Percentiles rank a stretch among this genome's conserved stretches.
phyloP scores from a whole-genome alignment of 2,329 filamentous ascomycete genomes.

The Thelonectria discophora region DNA sequence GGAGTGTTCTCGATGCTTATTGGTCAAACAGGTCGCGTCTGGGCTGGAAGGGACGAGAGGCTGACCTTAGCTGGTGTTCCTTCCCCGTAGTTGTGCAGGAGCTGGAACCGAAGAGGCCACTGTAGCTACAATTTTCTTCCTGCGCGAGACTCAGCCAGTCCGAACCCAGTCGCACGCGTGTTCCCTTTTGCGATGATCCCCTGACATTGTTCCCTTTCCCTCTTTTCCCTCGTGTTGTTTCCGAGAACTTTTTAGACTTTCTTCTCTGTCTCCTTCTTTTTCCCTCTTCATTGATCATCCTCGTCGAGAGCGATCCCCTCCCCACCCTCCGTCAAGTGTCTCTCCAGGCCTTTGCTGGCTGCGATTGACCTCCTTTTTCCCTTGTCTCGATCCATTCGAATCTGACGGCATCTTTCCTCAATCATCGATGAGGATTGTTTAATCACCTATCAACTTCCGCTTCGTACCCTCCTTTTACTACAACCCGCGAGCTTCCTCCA shows the following conservation, averaged over 20 bases:
- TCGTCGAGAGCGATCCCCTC: constrained; percentile 23
- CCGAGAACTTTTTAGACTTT: constrained; percentile 10
- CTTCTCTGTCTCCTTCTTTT: constrained; percentile 27
- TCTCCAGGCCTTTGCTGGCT: constrained; percentile 27
- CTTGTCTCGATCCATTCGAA: constrained; percentile 19
- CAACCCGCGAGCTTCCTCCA: constrained; percentile 13
- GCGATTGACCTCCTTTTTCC: constrained; percentile 28
- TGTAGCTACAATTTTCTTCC: constrained; percentile 50
- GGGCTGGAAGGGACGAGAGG: constrained; percentile 7
- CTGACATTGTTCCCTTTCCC: constrained; percentile 36
- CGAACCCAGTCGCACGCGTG: constrained; percentile 32
- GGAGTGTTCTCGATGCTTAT: constrained; percentile 10
- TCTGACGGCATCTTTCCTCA: constrained; percentile 17
- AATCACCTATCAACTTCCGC: constrained; percentile 27
- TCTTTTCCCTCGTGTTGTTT: constrained; percentile 13
- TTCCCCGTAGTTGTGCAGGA: constrained; percentile 5
- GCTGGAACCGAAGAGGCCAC: constrained; percentile 47
- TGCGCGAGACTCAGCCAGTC: constrained; percentile 6
- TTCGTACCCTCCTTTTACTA: constrained; percentile 30
- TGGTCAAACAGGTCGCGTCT: constrained; percentile 8
- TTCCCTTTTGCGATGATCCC: constrained; percentile 29
- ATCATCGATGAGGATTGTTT: constrained; percentile 38
- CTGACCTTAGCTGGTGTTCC: constrained; percentile 16
- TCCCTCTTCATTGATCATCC: constrained; percentile 24
- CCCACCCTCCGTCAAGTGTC: constrained; percentile 8